These are phyloP conservation scores for Microbotryum saponariae DNA, from an alignment of 1,284 basidiomycete species.

Conservation along the genomic window DNA sequence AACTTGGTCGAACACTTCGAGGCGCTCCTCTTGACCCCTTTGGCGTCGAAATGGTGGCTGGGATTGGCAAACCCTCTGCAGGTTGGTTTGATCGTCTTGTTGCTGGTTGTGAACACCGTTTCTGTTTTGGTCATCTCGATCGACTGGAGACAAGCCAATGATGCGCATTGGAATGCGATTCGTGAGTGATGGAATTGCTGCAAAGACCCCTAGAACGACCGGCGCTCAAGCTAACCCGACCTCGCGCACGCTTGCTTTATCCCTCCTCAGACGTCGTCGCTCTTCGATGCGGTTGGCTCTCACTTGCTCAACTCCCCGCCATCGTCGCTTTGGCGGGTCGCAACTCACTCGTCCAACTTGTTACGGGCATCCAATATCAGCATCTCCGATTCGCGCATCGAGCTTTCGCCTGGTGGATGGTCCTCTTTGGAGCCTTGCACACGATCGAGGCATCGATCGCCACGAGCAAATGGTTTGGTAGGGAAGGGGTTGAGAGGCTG, in stretches of 20 bases:
- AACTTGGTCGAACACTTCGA: slow-evolving; percentile 6
- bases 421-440: slow-evolving; percentile 20
- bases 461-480: slow-evolving; percentile 12
- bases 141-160: too few relatives aligned
- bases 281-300: slow-evolving; percentile 24
- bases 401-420: slow-evolving; percentile 13
- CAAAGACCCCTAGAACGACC: too few relatives aligned
- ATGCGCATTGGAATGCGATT: too few relatives aligned
- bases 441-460: slow-evolving; percentile 26
- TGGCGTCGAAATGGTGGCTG: slow-evolving; percentile 17
- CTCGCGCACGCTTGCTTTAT: neutral
- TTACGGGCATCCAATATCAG: slow-evolving; percentile 28
- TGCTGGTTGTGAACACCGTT: slow-evolving; percentile 13
- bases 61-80: slow-evolving; percentile 23
- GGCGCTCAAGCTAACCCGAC: too few relatives aligned
- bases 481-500: slow-evolving; percentile 12
- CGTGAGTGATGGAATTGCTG: too few relatives aligned
- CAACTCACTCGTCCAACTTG: slow-evolving; percentile 23
- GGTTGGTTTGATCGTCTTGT: slow-evolving; percentile 12
- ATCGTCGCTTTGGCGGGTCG: slow-evolving; percentile 22
- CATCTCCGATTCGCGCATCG: slow-evolving; percentile 2
- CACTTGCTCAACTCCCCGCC: slow-evolving; percentile 25
- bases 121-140: neutral
- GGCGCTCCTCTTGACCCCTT: slow-evolving; percentile 6
- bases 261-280: slow-evolving; percentile 20